A percentile compares a stretch with the other conserved stretches of the same genome.
phyloP scores from a whole-genome alignment of 2,329 filamentous ascomycete species.

The Pestalotiopsis sp. region DNA sequence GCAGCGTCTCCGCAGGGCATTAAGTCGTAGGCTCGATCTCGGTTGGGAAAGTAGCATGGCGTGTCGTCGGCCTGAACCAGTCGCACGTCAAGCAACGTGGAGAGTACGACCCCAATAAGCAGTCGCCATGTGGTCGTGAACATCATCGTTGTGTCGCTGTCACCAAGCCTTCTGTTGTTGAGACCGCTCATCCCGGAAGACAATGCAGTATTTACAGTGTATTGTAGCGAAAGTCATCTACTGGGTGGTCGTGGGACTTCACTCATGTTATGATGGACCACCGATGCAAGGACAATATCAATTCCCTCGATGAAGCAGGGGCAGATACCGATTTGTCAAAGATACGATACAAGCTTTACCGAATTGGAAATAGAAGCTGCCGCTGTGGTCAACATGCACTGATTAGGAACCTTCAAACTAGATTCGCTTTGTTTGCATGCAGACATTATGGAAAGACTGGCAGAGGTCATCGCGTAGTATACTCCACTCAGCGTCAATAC shows the following conservation, averaged over 20 bases:
- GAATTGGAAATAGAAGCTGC: neutral
- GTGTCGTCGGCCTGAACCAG: neutral
- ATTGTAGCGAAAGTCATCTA: neutral
- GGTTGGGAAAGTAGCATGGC: neutral
- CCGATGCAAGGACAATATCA: neutral
- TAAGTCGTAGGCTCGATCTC: neutral
- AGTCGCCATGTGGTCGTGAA: no score
- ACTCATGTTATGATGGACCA: neutral
- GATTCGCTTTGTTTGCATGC: no score
- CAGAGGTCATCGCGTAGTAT: no score
- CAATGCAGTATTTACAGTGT: no score
- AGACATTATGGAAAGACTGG: no score
- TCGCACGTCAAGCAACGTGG: neutral
- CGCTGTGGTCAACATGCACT: neutral
- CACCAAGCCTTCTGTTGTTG: no score
- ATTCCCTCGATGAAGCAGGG: neutral
- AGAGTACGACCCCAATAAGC: neutral
- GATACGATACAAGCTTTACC: neutral
- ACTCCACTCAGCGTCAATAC: no score
- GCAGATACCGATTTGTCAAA: neutral
- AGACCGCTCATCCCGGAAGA: no score
- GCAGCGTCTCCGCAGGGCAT: neutral
- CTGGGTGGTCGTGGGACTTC: neutral
- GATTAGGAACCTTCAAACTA: no score
- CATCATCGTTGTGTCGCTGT: neutral